Percentiles rank a stretch among this genome's conserved stretches.
Evolutionary conservation across 495 filamentous ascomycete species (phyloP).

Genomic region (Aspergillus incahuasiensis): DNA sequence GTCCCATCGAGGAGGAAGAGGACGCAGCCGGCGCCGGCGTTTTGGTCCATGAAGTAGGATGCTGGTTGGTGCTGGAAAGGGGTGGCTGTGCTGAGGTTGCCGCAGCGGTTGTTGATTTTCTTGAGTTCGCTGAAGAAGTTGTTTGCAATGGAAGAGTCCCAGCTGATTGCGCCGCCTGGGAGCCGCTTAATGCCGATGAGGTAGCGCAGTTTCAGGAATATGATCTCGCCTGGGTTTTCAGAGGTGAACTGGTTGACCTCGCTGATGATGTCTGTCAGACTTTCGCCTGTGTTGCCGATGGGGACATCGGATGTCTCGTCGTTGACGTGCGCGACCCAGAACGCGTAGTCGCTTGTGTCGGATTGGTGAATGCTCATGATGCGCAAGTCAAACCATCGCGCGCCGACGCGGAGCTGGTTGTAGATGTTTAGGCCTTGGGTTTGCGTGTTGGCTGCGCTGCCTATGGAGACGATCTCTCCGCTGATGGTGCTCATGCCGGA

Average conservation of each 20-base stretch:
- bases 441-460: constrained; percentile 10
- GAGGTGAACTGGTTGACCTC: constrained; percentile 11
- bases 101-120: constrained; percentile 9
- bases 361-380: constrained; percentile 11
- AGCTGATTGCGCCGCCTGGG: constrained; percentile 6
- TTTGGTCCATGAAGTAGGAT: constrained; percentile 11
- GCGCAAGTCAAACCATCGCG: constrained; percentile 13
- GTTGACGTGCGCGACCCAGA: constrained; percentile 14
- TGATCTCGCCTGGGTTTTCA: constrained; percentile 9
- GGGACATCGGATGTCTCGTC: constrained; percentile 6
- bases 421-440: constrained; percentile 11
- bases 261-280: constrained; percentile 1
- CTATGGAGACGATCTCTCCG: constrained; percentile 5
- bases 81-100: constrained; percentile 1
- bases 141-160: background rate
- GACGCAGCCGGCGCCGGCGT: constrained; percentile 9
- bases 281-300: constrained; percentile 10
- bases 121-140: constrained; percentile 11
- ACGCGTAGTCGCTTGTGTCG: background rate
- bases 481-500: constrained; percentile 15
- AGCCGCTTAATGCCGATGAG: constrained; percentile 7
- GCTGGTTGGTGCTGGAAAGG: constrained; percentile 5
- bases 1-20: constrained; percentile 5
- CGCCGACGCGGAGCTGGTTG: constrained; percentile 8
- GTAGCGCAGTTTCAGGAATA: constrained; percentile 7